phyloP scores from a whole-genome alignment of 805 yeast genomes.

The Pichia insulana region DNA sequence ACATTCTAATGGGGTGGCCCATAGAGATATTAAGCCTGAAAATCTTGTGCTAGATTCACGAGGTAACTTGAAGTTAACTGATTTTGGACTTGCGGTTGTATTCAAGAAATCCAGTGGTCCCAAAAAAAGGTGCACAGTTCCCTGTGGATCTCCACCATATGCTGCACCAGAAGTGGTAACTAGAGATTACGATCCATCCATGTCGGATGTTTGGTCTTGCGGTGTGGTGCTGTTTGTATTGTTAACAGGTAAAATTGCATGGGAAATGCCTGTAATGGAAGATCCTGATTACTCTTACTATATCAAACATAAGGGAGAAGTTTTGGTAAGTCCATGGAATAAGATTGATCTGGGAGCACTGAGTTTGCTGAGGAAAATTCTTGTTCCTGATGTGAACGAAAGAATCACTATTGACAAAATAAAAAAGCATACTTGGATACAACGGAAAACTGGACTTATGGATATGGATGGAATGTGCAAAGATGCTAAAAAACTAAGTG shows the following conservation, averaged over 20 bases:
- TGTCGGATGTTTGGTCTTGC: slow-evolving; percentile 61
- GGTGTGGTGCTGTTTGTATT: slow-evolving; percentile 57
- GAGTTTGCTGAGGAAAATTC: slow-evolving; percentile 43
- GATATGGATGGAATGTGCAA: slow-evolving; percentile 41
- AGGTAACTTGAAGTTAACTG: slow-evolving; percentile 68
- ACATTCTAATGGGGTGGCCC: slow-evolving; percentile 59
- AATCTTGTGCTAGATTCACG: slow-evolving; percentile 51
- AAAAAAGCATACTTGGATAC: slow-evolving; percentile 48
- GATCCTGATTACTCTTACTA: slow-evolving; percentile 36
- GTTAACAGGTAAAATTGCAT: slow-evolving; percentile 58
- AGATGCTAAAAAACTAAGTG: slow-evolving; percentile 43
- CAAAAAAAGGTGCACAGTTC: slow-evolving; percentile 37
- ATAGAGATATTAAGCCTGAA: slow-evolving; percentile 63
- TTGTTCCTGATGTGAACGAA: slow-evolving; percentile 39
- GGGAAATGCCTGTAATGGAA: slow-evolving; percentile 51
- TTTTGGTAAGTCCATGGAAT: slow-evolving; percentile 45
- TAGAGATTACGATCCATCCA: slow-evolving; percentile 45
- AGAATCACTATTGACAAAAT: slow-evolving; percentile 37
- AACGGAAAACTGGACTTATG: slow-evolving; percentile 34
- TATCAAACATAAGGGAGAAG: slow-evolving; percentile 37
- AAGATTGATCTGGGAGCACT: slow-evolving; percentile 39
- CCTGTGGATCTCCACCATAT: slow-evolving; percentile 71
- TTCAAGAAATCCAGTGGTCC: slow-evolving; percentile 42
- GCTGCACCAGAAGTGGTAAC: slow-evolving; percentile 65
- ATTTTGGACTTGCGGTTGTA: slow-evolving; percentile 66